Conservation (phyloP, 2,329 filamentous ascomycete genomes). For the Daldinia eschscholtzii region DNA sequence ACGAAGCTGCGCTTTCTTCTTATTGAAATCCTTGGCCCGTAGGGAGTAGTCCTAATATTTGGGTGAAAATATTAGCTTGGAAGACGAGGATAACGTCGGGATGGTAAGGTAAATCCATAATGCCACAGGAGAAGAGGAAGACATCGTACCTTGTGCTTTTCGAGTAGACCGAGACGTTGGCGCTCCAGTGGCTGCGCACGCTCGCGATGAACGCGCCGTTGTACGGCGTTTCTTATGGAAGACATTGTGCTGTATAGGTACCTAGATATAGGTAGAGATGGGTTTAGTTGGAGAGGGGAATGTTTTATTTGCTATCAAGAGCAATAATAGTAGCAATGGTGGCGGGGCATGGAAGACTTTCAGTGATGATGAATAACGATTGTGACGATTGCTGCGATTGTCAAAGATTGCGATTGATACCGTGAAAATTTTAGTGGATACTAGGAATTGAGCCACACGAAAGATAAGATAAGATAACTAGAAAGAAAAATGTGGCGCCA, state of each 20-base stretch:
- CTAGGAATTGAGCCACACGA: not conserved
- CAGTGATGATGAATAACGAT: not conserved
- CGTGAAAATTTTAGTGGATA: conserved; percentile 5
- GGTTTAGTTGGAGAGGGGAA: not conserved
- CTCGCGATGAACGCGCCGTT: conserved; percentile 89
- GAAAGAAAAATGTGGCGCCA: conserved; percentile 33
- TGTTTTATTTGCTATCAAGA: not conserved
- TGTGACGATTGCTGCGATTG: not conserved
- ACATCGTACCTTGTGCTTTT: conserved; percentile 85
- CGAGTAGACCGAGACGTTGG: conserved; percentile 87
- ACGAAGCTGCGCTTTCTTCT: conserved; percentile 72
- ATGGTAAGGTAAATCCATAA: not conserved
- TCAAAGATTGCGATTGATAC: conserved; percentile 1
- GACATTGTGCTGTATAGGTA: conserved; percentile 58
- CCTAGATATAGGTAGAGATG: not conserved
- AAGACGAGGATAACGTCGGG: not conserved
- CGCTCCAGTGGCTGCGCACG: conserved; percentile 88
- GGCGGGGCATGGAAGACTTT: conserved; percentile 18
- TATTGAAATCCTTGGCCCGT: conserved; percentile 74
- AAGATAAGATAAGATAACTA: conserved; percentile 21
- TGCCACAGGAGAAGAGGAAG: conserved; percentile 17
- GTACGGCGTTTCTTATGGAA: conserved; percentile 73
- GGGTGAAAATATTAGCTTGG: not conserved
- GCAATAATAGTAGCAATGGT: conserved; percentile 8
- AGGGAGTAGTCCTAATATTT: conserved; percentile 69